Evolutionary conservation across 1,284 basidiomycete genomes (phyloP), one percentile per base, ranked within the genome.

Genomic region (Anthracocystis walkeri): DNA sequence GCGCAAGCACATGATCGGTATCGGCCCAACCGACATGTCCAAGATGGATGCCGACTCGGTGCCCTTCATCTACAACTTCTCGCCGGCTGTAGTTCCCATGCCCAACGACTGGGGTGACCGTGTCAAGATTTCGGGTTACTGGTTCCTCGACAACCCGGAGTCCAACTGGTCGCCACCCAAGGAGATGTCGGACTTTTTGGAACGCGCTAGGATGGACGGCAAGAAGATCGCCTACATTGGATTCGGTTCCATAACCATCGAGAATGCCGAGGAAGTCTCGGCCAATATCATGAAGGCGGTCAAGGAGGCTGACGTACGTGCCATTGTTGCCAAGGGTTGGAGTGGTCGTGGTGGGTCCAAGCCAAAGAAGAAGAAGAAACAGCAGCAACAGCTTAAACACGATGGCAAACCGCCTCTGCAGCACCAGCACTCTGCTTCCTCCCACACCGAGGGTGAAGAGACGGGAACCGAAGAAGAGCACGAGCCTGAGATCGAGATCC

Each of bases 121-220:
- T 29, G 78, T 78, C 56, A 63, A 72, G 55, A 62, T 83, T 40
- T 78, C 79, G 12, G 82, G 82, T 12, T 83, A 82, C 69, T 83
- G 82, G 82, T 75, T 77, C 62, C 57, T 79, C 44, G 63, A 65
- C 51, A 71, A 73, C 53, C 90, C 91, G 62, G 86, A 87, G 20
- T 52, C 56, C 12, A 87, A 88, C 48, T 91, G 90, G 90, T 84
- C 85, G 6, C 88, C 90, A 11, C 89, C 90, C 0, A 77, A 86
- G 27, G 87, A 86, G 25, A 86, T 92, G 3, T 73, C 88, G 4
- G 86, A 85, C 10, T 92, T 89, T 81, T 90, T 92, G 84, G 79
- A 82, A 11, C 87, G 89, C 70, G 90, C 91, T 3, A 87, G 87
- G 31, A 78, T 81, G n/a, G 90, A 92, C 64, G 86, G 85, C 5